Evolutionary conservation across 208 protist genomes (phyloP).

Genomic region (Trypanosoma platydactyli): DNA sequence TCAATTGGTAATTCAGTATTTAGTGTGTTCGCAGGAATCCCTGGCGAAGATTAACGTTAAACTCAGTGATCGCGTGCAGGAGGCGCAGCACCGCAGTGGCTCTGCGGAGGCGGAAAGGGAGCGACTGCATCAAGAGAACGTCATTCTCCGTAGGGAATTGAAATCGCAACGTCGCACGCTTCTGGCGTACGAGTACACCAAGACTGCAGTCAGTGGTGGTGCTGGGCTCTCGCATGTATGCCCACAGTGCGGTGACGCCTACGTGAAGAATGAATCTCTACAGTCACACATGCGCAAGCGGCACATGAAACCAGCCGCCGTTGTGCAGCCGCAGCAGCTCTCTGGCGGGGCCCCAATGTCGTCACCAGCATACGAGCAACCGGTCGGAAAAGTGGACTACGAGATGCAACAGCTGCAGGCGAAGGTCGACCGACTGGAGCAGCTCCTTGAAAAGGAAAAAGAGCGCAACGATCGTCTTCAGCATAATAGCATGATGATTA

Average conservation of each 20-base stretch:
- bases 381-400: neutral
- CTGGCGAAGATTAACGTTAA: constrained; percentile 80
- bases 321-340: constrained; percentile 3
- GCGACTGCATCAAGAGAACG: constrained; percentile 54
- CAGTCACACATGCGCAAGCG: constrained; percentile 90
- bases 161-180: constrained; percentile 82
- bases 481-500: constrained; percentile 62
- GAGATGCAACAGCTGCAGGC: constrained; percentile 39
- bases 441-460: constrained; percentile 44
- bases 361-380: constrained; percentile 9
- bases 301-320: constrained; percentile 28
- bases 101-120: constrained; percentile 38
- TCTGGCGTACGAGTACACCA: constrained; percentile 83
- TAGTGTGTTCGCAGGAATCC: constrained; percentile 88
- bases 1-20: constrained; percentile 88
- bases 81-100: constrained; percentile 38
- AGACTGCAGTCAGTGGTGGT: constrained; percentile 16
- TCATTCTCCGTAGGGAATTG: constrained; percentile 74
- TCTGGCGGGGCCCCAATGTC: neutral
- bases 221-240: constrained; percentile 32
- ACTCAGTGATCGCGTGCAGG: constrained; percentile 60
- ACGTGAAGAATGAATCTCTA: constrained; percentile 85
- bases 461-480: constrained; percentile 51
- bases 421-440: constrained; percentile 54
- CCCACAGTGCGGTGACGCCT: constrained; percentile 72